Evolutionary conservation across 495 filamentous ascomycete genomes (phyloP).

Genomic region (Penicillium ochrochloron): DNA sequence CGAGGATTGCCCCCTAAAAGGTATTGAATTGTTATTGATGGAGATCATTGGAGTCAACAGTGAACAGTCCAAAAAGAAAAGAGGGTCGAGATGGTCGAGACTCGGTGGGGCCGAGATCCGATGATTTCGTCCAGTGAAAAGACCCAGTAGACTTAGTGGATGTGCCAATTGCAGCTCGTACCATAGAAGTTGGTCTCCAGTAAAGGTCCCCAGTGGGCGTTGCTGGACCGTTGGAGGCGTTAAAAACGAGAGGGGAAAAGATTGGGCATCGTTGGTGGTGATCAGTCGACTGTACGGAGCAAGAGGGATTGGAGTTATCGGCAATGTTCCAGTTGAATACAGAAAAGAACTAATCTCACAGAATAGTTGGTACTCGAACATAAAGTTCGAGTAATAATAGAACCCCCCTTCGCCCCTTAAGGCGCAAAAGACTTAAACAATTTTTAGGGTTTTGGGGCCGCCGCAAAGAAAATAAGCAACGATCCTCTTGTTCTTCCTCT

Average conservation of each 20-base stretch:
- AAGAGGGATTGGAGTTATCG: not conserved
- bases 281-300: slow-evolving; percentile 13
- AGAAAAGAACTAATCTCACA: no score
- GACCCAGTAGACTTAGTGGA: not conserved
- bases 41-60: not conserved
- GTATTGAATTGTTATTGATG: not conserved
- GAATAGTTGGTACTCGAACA: not conserved
- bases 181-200: not conserved
- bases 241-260: not conserved
- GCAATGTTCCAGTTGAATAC: no score
- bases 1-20: no score
- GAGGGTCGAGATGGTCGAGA: not conserved
- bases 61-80: no score
- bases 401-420: slow-evolving; percentile 6
- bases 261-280: not conserved
- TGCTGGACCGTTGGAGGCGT: not conserved
- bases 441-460: slow-evolving; percentile 1
- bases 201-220: not conserved
- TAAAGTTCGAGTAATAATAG: slow-evolving; percentile 13
- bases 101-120: slow-evolving; percentile 2
- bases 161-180: not conserved
- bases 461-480: slow-evolving; percentile 4
- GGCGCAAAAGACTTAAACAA: not conserved
- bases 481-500: not conserved
- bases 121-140: not conserved